Evolutionary conservation across 2,329 filamentous ascomycete genomes (phyloP), one percentile per base, ranked within the genome.

Genomic region (Alternaria arbusti): DNA sequence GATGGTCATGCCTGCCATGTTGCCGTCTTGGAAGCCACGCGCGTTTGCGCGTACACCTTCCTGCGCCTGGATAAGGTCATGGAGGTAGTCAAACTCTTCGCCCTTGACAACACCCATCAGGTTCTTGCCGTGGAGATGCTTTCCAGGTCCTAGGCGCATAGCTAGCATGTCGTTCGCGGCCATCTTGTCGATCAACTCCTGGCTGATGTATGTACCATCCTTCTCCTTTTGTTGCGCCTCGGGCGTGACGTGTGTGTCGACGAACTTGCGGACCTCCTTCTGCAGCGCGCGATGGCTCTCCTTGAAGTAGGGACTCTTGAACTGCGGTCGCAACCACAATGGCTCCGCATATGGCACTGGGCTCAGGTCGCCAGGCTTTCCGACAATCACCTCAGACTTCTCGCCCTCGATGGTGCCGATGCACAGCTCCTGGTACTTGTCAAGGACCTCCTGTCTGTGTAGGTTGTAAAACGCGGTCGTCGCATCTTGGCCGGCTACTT

Each of bases 381-480:
- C 88, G 20, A 89, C 88, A 66, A 94, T 85, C 70, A 96, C 88
- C 75, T 93, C 88, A 20, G 92, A 86, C 74, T 86, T 89, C 83
- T 97, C 92, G 80, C 88, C 91, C 69, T 88, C 83, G 75, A 97
- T 79, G 13, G 88, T 91, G 74, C 93, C 93, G 71, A 97, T 86
- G 80, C 88, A 90, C 17, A 97, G 86, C 72, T 87, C 85, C 50
- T 86, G 82, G 84, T 96, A 96, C 79, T 94, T 94, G 64, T 89
- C 84, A 11, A 97, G 86, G n/a, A 96, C 92, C 81, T 97, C 93
- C 71, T 97, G 93, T 25, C 93, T 86, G 82, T 97, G 94, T 57
- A 97, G 89, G 84, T 96, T 96, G 87, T 96, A 97, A 81, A 96
- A 97, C 60, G 90, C 91, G 36, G 86, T 83, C 2, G 93, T 97